A percentile compares a stretch with the other conserved stretches of the same genome.
phyloP scores from a whole-genome alignment of 257 asterid species.

The Pogostemon cablin region DNA sequence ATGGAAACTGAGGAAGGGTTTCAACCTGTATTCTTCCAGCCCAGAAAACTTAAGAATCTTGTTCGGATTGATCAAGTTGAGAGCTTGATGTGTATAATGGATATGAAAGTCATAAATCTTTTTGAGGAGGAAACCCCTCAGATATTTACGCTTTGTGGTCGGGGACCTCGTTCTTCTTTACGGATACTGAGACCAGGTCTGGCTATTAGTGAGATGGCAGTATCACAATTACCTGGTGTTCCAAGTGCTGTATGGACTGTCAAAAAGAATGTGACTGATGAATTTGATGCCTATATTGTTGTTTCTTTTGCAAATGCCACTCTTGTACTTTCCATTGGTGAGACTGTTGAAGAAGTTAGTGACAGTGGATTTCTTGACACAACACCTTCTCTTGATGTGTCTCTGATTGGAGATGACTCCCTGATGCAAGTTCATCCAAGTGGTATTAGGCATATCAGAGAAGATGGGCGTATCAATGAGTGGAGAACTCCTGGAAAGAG shows the following conservation, averaged over 20 bases:
- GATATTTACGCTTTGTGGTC: conserved; percentile 90
- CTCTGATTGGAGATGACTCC: conserved; percentile 97
- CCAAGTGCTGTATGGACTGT: conserved; percentile 99
- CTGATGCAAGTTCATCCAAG: conserved; percentile 99
- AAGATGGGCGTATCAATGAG: conserved; percentile 97
- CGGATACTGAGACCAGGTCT: conserved; percentile 90
- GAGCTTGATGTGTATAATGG: conserved; percentile 97
- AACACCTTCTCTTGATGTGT: conserved; percentile 93
- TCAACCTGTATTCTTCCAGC: conserved; percentile 96
- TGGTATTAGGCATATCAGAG: conserved; percentile 98
- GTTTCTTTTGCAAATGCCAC: conserved; percentile 99
- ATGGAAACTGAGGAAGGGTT: conserved; percentile 99
- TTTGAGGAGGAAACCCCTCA: conserved; percentile 99
- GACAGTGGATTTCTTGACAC: conserved; percentile 99
- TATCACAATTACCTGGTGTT: conserved; percentile 95
- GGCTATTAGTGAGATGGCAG: conserved; percentile 99
- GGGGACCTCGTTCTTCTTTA: conserved; percentile 93
- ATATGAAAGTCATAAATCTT: conserved; percentile 81
- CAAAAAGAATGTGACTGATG: conserved; percentile 87
- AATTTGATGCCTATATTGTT: conserved; percentile 96
- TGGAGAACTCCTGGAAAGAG: conserved; percentile 99
- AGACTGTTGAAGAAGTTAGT: conserved; percentile 97
- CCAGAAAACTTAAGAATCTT: conserved; percentile 92
- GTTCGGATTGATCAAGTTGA: conserved; percentile 90
- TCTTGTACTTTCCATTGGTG: conserved; percentile 98